A percentile compares a stretch with the other conserved stretches of the same genome.
Conservation (phyloP, 371 early-diverging fungal genomes). For the Syncephalastrum racemosum region DNA sequence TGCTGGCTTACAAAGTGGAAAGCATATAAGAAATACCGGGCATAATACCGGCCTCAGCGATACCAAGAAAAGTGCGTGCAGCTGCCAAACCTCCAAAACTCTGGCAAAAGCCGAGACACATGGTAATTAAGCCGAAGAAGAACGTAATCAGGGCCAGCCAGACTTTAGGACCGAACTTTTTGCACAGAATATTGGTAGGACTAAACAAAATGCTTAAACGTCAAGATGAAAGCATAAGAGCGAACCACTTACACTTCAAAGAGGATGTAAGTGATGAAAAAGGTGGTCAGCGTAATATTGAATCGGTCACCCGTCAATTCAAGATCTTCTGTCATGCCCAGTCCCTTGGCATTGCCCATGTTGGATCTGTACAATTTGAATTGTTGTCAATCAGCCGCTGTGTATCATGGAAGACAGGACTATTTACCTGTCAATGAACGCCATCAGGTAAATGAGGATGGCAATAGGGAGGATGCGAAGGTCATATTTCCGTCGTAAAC, state of each 20-base stretch:
- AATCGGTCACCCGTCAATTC: constrained; percentile 24
- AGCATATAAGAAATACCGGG: constrained; percentile 69
- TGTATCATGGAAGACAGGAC: background rate
- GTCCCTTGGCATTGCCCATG: constrained; percentile 46
- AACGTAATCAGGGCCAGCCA: constrained; percentile 53
- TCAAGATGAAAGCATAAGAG: too few relatives aligned
- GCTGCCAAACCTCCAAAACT: constrained; percentile 22
- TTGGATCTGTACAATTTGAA: constrained; percentile 24
- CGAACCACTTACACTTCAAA: constrained; percentile 28
- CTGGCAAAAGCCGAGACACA: constrained; percentile 35
- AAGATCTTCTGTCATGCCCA: constrained; percentile 33
- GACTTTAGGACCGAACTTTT: constrained; percentile 31
- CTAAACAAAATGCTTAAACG: constrained; percentile 7
- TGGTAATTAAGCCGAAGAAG: constrained; percentile 53
- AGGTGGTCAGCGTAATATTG: constrained; percentile 17
- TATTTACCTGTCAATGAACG: constrained; percentile 36
- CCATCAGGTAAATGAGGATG: constrained; percentile 31
- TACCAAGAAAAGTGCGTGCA: constrained; percentile 18
- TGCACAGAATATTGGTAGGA: constrained; percentile 22
- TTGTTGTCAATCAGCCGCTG: background rate
- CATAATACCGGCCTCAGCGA: constrained; percentile 20
- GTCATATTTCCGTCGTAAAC: constrained; percentile 32
- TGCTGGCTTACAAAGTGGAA: constrained; percentile 33
- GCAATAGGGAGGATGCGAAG: constrained; percentile 26
- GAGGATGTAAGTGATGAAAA: constrained; percentile 30